Evolutionary conservation across 202 grass and related monocot species (phyloP), one percentile per base, ranked within the genome.

Genomic region (Carex arenaria): DNA sequence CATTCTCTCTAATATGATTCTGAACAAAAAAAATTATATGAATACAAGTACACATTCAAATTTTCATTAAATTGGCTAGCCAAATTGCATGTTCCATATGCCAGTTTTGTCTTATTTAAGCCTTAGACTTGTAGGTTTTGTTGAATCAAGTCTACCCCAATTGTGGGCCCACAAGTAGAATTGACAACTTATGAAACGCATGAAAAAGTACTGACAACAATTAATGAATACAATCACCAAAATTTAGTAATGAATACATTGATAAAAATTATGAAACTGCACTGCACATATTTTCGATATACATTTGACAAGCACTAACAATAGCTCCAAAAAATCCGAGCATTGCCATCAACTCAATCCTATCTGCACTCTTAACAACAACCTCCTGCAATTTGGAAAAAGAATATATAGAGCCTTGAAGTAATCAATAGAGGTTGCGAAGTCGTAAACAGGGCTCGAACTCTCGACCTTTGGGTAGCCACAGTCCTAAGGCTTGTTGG

Each of bases 341-440:
- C 90, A 98, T 93, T 42, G 87, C 95, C 92, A 98, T 98, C 84
- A 98, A 54, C 82, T 98, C 95, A 82, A 97, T 69, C 84, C 87
- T 88, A 53, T 93, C 88, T 2, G 86, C 90, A 79, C 83, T 90
- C 80, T 94, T 97, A 47, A 94, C 80, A 5, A 97, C 57, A 64
- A 85, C 93, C 80, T 97, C 92, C 95, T 97, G 75, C 74, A 81
- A 85, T 74, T 62, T 87, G 42, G 18, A 20, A 83, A 69, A 83
- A 2, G 3, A 49, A 40, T 10, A 68, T 64, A 10, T 68, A 10
- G 62, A 67, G 31, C 36, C 31, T 40, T 69, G 0, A 59, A 36
- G n/a, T 77, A 13, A 36, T 59, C 73, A 57, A 57, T 1, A 26
- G 26, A 26, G 26, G 26, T 0, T 26, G 26, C 26, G 1, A 26